phyloP scores from a whole-genome alignment of 306 rosid genomes.

The Arachis stenosperma region DNA sequence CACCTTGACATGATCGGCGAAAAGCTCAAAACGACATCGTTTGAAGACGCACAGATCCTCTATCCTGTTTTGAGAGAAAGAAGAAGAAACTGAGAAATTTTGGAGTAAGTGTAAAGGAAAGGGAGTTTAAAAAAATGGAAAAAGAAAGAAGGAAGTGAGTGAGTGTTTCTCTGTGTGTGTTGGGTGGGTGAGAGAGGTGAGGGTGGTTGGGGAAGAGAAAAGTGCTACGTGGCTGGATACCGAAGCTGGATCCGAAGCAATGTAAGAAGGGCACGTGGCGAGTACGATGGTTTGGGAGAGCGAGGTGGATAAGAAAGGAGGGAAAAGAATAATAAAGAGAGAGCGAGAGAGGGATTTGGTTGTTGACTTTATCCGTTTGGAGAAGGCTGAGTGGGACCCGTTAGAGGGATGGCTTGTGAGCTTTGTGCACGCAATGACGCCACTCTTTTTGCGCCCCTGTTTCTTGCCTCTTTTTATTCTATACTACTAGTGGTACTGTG shows the following conservation, averaged over 20 bases:
- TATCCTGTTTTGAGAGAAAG: not conserved
- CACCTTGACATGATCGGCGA: slow-evolving; percentile 44
- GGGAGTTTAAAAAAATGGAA: no score
- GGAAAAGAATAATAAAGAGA: slow-evolving; percentile 21
- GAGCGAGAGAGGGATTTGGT: not conserved
- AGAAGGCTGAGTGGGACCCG: slow-evolving; percentile 30
- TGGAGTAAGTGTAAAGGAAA: slow-evolving; percentile 39
- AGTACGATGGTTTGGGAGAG: slow-evolving; percentile 31
- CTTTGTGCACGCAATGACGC: slow-evolving; percentile 33
- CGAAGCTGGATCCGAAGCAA: slow-evolving; percentile 48
- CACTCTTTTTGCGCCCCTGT: not conserved
- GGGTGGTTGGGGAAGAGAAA: slow-evolving; percentile 14
- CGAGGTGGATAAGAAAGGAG: slow-evolving; percentile 40
- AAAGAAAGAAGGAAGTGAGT: not conserved
- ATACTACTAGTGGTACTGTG: not conserved
- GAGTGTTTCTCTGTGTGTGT: slow-evolving; percentile 2
- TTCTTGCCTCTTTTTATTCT: not conserved
- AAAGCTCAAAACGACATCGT: slow-evolving; percentile 8
- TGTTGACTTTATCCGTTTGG: slow-evolving; percentile 41
- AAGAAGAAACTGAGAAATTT: not conserved
- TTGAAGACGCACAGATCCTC: not conserved
- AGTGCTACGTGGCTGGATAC: slow-evolving; percentile 43
- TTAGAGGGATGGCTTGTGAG: slow-evolving; percentile 18
- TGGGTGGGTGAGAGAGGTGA: slow-evolving; percentile 5
- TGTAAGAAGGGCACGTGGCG: slow-evolving; percentile 51